Evolutionary conservation across 176 grass and related monocot species (phyloP).

Genomic region (Ensete glaucum): DNA sequence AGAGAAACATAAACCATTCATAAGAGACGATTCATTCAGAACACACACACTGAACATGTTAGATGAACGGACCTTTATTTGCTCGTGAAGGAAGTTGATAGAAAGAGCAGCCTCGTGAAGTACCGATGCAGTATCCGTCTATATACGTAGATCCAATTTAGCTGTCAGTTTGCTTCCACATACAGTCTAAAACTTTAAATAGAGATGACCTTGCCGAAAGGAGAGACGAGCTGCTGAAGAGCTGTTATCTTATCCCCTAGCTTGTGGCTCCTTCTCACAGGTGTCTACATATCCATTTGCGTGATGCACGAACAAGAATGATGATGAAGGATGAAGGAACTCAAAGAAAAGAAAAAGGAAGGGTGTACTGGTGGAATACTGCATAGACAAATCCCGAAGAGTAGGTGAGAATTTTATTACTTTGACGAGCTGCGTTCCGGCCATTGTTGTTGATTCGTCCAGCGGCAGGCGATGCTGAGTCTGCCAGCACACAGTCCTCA

Average conservation of each 20-base stretch:
- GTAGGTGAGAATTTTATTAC: not conserved
- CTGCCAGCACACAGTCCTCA: not conserved
- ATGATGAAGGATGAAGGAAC: not conserved
- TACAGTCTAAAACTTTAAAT: not conserved
- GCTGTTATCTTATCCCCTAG: constrained; percentile 9
- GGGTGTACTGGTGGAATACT: not conserved
- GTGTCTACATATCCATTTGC: no score
- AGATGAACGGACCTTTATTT: constrained; percentile 35
- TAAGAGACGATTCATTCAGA: not conserved
- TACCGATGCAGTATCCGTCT: constrained; percentile 72
- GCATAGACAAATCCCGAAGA: no score
- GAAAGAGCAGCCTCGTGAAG: constrained; percentile 58
- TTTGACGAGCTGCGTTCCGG: not conserved
- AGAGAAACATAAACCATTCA: no score
- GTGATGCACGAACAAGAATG: not conserved
- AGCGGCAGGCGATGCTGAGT: not conserved
- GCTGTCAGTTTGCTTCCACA: not conserved
- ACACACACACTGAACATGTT: not conserved
- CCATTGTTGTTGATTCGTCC: not conserved
- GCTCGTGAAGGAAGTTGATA: constrained; percentile 51
- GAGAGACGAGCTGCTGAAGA: constrained; percentile 13
- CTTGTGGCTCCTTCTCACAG: constrained; percentile 1
- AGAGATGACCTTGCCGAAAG: constrained; percentile 1
- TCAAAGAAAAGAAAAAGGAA: no score
- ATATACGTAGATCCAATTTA: constrained; percentile 9